Percentiles rank a stretch among this genome's conserved stretches.
Conservation (phyloP, 305 asterid species). For the Fraxinus paxiana region DNA sequence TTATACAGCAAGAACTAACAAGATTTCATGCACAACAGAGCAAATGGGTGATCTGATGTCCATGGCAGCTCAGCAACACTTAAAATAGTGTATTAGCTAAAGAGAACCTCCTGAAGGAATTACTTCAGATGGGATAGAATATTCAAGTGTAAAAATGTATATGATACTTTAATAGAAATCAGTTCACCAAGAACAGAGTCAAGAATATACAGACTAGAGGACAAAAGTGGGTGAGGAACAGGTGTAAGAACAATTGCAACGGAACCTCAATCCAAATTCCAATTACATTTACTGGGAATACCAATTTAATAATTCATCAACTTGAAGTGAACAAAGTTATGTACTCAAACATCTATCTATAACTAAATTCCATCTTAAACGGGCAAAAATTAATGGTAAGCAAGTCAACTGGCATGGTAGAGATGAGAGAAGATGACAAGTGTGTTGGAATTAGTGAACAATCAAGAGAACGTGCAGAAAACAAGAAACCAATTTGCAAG, state of each 20-base stretch:
- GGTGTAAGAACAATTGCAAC: background rate
- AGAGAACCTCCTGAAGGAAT: background rate
- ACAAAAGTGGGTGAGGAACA: background rate
- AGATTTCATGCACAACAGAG: background rate
- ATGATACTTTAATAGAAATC: background rate
- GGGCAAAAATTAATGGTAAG: background rate
- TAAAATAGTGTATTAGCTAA: background rate
- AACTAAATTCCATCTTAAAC: background rate
- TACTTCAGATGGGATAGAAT: background rate
- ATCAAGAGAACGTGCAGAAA: background rate
- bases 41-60: background rate
- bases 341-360: background rate
- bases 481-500: background rate
- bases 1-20: slow-evolving; percentile 1
- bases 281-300: background rate
- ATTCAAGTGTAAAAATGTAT: background rate
- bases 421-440: background rate
- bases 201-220: background rate
- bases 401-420: background rate
- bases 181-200: background rate
- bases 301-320: background rate
- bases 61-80: background rate
- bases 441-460: background rate
- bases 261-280: background rate
- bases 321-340: background rate